phyloP scores from a whole-genome alignment of 352 stramenopile genomes.

The Globisporangium viniferum region DNA sequence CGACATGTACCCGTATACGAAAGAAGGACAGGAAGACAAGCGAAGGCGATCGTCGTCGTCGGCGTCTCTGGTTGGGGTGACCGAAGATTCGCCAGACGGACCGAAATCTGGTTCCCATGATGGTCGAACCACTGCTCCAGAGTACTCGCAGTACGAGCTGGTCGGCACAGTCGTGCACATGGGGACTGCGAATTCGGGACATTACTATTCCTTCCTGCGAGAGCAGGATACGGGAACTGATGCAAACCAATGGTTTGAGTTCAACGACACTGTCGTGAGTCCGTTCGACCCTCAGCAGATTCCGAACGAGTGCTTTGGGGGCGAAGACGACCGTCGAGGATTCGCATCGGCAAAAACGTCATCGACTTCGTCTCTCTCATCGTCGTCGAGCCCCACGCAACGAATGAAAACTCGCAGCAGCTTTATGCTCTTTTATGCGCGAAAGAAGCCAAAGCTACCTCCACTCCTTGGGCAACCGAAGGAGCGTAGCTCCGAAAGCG shows the following conservation, averaged over 20 bases:
- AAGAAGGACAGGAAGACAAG: conserved; percentile 77
- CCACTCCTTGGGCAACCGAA: conserved; percentile 9
- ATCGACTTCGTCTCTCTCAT: conserved; percentile 17
- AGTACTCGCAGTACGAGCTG: conserved; percentile 87
- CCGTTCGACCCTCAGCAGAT: conserved; percentile 72
- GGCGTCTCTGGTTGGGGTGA: conserved; percentile 9
- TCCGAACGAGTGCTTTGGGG: conserved; percentile 70
- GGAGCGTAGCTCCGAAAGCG: not conserved
- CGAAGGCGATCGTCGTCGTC: conserved; percentile 31
- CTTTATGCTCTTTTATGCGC: conserved; percentile 87
- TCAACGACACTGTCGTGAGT: conserved; percentile 84
- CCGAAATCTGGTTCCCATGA: conserved; percentile 25
- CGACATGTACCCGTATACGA: conserved; percentile 89
- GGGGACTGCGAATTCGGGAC: conserved; percentile 82
- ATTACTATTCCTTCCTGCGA: conserved; percentile 89
- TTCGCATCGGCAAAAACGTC: not conserved
- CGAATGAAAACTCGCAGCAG: conserved; percentile 83
- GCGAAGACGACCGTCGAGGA: conserved; percentile 36
- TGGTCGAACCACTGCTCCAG: conserved; percentile 35
- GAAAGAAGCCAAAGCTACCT: conserved; percentile 40
- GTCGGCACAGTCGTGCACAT: conserved; percentile 87
- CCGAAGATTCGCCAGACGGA: conserved; percentile 8
- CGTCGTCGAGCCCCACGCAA: conserved; percentile 14
- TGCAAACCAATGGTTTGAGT: conserved; percentile 73
- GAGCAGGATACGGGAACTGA: conserved; percentile 46